phyloP scores from a whole-genome alignment of 2,329 filamentous ascomycete species.

The Phoma sp. region DNA sequence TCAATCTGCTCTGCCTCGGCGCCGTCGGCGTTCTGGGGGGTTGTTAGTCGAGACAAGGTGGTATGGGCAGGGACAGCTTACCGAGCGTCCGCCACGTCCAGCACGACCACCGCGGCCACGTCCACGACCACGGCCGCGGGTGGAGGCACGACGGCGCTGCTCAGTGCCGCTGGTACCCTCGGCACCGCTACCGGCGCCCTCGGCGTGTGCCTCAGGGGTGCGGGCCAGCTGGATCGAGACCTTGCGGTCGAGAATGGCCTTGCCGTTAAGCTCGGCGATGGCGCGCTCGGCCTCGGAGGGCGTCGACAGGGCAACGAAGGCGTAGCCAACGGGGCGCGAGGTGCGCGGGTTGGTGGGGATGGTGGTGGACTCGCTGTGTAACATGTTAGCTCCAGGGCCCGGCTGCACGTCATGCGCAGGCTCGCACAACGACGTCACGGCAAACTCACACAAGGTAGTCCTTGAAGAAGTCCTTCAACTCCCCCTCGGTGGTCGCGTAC shows the following conservation, averaged over 20 bases:
- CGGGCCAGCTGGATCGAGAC: constrained; percentile 98
- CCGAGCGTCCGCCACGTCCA: constrained; percentile 68
- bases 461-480: constrained; percentile 99
- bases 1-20: constrained; percentile 53
- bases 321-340: constrained; percentile 97
- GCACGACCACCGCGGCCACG: constrained; percentile 67
- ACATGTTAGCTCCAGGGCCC: constrained; percentile 28
- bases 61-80: constrained; percentile 56
- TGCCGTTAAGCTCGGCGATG: constrained; percentile 92
- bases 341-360: constrained; percentile 99
- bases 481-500: constrained; percentile 99
- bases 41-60: not conserved
- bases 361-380: constrained; percentile 88
- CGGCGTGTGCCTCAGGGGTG: constrained; percentile 87
- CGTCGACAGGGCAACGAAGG: constrained; percentile 97
- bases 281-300: constrained; percentile 94
- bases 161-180: constrained; percentile 76
- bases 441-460: constrained; percentile 91
- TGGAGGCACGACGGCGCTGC: constrained; percentile 62
- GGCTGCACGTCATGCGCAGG: constrained; percentile 5
- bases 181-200: constrained; percentile 73
- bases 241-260: constrained; percentile 98
- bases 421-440: constrained; percentile 44
- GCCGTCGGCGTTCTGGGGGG: constrained; percentile 51
- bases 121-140: constrained; percentile 63